These are phyloP conservation scores for Chalaropsis thielavioides DNA, from an alignment of 2,329 filamentous ascomycete genomes.

Conservation along the genomic window DNA sequence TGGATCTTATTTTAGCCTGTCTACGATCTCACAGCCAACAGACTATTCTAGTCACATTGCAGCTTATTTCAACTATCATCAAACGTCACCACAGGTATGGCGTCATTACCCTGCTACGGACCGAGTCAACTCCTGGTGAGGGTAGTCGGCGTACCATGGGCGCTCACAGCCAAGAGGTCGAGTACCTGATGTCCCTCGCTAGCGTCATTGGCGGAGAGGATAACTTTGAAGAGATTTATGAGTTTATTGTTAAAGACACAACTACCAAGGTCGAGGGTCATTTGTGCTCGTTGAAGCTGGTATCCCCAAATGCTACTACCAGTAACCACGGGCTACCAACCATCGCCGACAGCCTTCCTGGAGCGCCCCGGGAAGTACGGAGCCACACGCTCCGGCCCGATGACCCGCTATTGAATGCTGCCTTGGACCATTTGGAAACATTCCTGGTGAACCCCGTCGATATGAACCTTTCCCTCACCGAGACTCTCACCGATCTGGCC, in stretches of 20 bases:
- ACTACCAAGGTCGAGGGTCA: conserved; percentile 56
- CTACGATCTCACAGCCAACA: conserved; percentile 72
- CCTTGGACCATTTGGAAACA: conserved; percentile 55
- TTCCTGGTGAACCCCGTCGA: conserved; percentile 89
- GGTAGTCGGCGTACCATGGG: conserved; percentile 52
- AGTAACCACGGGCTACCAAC: conserved; percentile 43
- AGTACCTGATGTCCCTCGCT: conserved; percentile 55
- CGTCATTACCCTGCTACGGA: conserved; percentile 58
- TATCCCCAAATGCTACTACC: conserved; percentile 44
- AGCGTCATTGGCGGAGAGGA: conserved; percentile 52
- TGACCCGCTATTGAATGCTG: conserved; percentile 49
- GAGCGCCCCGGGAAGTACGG: conserved; percentile 45
- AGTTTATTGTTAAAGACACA: conserved; percentile 56
- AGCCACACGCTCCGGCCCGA: conserved; percentile 47
- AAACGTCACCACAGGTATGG: conserved; percentile 81
- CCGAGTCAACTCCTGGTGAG: conserved; percentile 38
- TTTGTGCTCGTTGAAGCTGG: conserved; percentile 54
- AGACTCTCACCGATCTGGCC: conserved; percentile 66
- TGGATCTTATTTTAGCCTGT: conserved; percentile 78
- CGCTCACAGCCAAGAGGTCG: conserved; percentile 60
- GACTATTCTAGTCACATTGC: conserved; percentile 78
- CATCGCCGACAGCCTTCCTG: conserved; percentile 41
- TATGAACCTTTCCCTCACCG: conserved; percentile 76
- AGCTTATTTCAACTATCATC: conserved; percentile 72
- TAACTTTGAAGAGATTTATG: conserved; percentile 59